Conservation (phyloP, 1,139 yeast species). For the Debaryomycetaceae sp. region DNA sequence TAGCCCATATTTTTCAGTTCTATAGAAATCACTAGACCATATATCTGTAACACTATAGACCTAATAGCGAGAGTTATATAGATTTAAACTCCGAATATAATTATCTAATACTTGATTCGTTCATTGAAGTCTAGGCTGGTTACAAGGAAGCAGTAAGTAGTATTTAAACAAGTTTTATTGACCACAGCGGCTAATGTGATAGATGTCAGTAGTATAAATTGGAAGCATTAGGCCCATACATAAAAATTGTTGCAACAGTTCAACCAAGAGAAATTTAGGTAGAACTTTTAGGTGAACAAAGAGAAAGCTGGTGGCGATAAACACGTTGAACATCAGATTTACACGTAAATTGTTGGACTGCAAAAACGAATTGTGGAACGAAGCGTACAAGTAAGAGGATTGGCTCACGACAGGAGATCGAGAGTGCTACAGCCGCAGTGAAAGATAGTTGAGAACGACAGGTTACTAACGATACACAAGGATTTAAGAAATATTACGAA, state of each 20-base stretch:
- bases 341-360: background rate
- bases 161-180: background rate
- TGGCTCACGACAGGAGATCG: too few relatives aligned
- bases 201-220: background rate
- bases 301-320: background rate
- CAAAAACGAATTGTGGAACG: too few relatives aligned
- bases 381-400: too few relatives aligned
- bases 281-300: too few relatives aligned
- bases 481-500: conserved; percentile 3
- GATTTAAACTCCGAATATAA: background rate
- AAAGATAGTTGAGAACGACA: background rate
- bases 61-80: background rate
- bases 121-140: background rate
- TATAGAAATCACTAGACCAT: background rate
- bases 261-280: too few relatives aligned
- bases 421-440: too few relatives aligned
- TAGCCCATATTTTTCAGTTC: background rate
- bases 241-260: too few relatives aligned
- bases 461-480: background rate
- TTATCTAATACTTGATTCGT: background rate
- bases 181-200: background rate
- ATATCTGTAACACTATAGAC: background rate
- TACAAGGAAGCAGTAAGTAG: background rate
- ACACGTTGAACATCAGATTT: background rate
- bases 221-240: too few relatives aligned